A percentile compares a stretch with the other conserved stretches of the same genome.
These are phyloP conservation scores for Mucor velutinosus DNA, from an alignment of 371 early-diverging fungal genomes.

Conservation along the genomic window DNA sequence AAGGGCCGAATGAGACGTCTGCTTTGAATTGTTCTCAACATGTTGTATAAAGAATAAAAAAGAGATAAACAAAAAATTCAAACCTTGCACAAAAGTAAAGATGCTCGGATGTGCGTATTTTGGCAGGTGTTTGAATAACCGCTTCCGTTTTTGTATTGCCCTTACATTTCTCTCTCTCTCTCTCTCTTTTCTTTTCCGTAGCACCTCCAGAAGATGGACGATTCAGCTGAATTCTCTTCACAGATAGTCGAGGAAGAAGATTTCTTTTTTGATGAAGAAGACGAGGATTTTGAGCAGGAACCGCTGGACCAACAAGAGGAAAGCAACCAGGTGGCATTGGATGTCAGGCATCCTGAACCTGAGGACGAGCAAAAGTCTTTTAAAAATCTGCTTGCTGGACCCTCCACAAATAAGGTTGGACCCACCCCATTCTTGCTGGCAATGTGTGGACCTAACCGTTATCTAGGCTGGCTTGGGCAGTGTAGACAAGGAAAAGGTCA, in stretches of 20 bases:
- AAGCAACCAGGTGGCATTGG: not conserved
- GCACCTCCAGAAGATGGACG: not conserved
- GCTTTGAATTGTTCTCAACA: slow-evolving; percentile 8
- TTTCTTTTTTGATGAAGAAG: slow-evolving; percentile 39
- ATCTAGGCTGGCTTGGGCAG: slow-evolving; percentile 51
- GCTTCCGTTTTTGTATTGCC: not conserved
- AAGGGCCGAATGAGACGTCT: not conserved
- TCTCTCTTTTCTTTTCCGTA: not conserved
- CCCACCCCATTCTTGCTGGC: not conserved
- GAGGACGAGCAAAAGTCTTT: slow-evolving; percentile 23
- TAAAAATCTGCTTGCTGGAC: slow-evolving; percentile 40
- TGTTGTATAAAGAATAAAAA: not conserved
- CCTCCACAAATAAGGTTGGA: slow-evolving; percentile 38
- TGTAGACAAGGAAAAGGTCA: slow-evolving; percentile 50
- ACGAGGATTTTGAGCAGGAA: not conserved
- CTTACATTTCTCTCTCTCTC: not conserved
- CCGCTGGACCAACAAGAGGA: not conserved
- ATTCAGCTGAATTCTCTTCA: slow-evolving; percentile 19
- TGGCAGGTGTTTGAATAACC: not conserved
- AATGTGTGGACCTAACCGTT: not conserved
- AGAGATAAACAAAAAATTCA: not conserved
- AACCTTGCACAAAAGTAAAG: not conserved
- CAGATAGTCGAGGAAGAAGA: slow-evolving; percentile 42
- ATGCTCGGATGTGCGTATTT: not conserved
- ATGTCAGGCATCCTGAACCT: not conserved